Evolutionary conservation across 495 filamentous ascomycete genomes (phyloP), one percentile per base, ranked within the genome.

Genomic region (Paragyromitra xinjiangensis): DNA sequence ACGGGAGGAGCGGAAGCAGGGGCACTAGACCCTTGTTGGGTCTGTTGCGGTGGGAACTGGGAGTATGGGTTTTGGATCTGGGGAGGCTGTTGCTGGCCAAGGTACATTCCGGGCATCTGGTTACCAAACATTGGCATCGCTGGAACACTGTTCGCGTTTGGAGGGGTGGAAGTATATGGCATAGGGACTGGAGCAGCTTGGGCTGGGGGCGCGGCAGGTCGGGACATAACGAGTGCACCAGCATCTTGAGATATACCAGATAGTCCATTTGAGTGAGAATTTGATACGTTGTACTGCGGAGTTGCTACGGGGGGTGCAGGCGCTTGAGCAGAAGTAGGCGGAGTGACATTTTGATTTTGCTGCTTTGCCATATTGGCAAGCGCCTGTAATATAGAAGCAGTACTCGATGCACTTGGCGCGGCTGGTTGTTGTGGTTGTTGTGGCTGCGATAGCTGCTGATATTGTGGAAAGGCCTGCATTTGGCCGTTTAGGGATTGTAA

Each of bases 361-460:
- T 94, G 91, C 69, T 93, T 92, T 48, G 92, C 92, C 86, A 97
- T 93, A 78, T 92, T 92, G 58, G 93, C 92, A 71, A 97, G 87
- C 40, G 92, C 92, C 81, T 92, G 92, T 86, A 95, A 86, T 81
- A 97, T 94, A 73, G 88, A 88, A 24, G 90, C 89, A 26, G 91
- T 92, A 82, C 64, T 69, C 55, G 78, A 80, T 48, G 78, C 72
- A 42, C 53, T 92, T 77, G 74, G 74, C 51, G 62, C 69, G 9
- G 69, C 51, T 88, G 70, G 75, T 29, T 67, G 70, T 69, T 72
- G 78, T 44, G 71, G 64, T 66, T 64, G 67, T 58, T 79, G 75
- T 69, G 78, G 81, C 67, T 81, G 73, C 69, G 62, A 84, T 69
- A 58, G 81, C 78, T 71, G 83, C 71, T 69, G 84, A 64, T 79